Base-by-base conservation (phyloP, 23 red algal genomes). In the Agarophyton chilense region DNA sequence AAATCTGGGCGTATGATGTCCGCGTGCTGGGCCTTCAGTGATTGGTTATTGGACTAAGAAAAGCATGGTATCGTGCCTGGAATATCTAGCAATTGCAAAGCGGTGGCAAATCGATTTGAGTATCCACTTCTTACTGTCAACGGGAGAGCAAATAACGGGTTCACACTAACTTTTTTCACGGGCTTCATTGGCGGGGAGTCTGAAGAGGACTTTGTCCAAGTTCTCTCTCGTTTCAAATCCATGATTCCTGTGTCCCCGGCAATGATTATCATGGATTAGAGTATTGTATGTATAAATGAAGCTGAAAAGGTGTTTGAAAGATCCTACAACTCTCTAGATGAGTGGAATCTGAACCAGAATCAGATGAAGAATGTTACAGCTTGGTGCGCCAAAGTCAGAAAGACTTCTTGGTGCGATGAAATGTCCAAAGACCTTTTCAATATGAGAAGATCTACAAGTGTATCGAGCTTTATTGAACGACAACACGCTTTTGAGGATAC, bases 211-310 rank as follows among this genome's bases (percentile, higher is more conserved):
- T n/a, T n/a, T n/a, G n/a, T n/a, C n/a, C n/a, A n/a, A n/a, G n/a
- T n/a, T n/a, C n/a, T n/a, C n/a, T n/a, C n/a, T n/a, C n/a, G n/a
- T n/a, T n/a, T n/a, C n/a, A n/a, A n/a, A n/a, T n/a, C n/a, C n/a
- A n/a, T n/a, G n/a, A n/a, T n/a, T n/a, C n/a, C n/a, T n/a, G n/a
- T n/a, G n/a, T n/a, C n/a, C n/a, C n/a, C n/a, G n/a, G n/a, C n/a
- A n/a, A n/a, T 78, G 73, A 52, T 50, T 6, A 53, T 41, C 4
- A 78, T 78, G 73, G 73, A 78, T 51, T 41, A 78, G n/a, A 50
- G 73, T 18, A 0, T 52, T 8, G 33, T 41, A 13, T 78, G 73
- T 32, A 51, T 78, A 4, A 78, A 78, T 26, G 39, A 33, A 21
- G 33, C 73, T 19, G 24, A 51, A 12, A 78, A 51, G 51, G 73